A percentile compares a stretch with the other conserved stretches of the same genome.
These are phyloP conservation scores for Pelargonium fulgidum DNA, from an alignment of 441 rosid species.

Conservation along the genomic window DNA sequence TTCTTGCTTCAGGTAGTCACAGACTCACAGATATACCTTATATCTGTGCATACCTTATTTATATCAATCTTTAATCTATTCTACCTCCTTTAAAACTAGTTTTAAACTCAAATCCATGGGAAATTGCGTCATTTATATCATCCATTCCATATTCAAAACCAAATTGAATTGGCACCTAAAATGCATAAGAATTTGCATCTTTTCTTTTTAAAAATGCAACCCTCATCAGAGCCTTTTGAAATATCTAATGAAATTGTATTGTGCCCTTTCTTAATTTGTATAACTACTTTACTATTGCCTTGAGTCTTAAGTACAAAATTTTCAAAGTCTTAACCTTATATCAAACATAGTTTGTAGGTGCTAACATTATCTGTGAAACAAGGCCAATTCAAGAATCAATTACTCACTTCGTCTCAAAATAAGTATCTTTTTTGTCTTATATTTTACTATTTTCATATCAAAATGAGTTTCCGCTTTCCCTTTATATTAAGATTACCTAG, in stretches of 20 bases:
- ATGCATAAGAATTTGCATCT: background rate
- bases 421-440: too few species aligned
- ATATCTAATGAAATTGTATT: background rate
- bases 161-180: background rate
- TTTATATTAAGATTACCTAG: too few species aligned
- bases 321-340: background rate
- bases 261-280: background rate
- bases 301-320: background rate
- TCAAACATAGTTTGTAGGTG: background rate
- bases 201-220: background rate
- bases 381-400: background rate
- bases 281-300: background rate
- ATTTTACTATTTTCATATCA: too few species aligned
- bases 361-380: background rate
- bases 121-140: background rate
- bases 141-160: slow-evolving; percentile 1
- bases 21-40: background rate
- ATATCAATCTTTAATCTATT: background rate
- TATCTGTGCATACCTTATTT: background rate
- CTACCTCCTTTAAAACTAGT: too few species aligned
- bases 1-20: slow-evolving; percentile 75
- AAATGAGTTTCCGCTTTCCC: too few species aligned
- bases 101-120: too few species aligned
- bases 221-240: background rate
- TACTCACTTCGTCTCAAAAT: background rate